Evolutionary conservation across 257 asterid species (phyloP).

Genomic region (Ilex aquifolium): DNA sequence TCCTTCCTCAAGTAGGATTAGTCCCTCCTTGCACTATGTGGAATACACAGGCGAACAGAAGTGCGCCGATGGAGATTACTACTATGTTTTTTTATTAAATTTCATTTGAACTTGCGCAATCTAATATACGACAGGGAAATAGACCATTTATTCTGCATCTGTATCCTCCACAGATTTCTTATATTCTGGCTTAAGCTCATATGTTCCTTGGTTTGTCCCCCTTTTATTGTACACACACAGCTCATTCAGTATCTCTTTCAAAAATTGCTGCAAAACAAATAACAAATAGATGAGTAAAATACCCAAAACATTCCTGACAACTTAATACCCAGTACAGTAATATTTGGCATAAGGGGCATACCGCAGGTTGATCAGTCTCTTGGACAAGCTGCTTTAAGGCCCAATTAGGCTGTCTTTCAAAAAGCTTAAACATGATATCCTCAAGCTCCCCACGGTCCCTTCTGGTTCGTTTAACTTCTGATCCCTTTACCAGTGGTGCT

Average conservation of each 20-base stretch:
- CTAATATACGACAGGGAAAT: constrained; percentile 21
- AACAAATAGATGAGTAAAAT: constrained; percentile 3
- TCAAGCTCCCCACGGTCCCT: constrained; percentile 90
- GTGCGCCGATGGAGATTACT: neutral
- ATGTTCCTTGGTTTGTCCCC: constrained; percentile 89
- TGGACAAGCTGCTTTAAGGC: constrained; percentile 87
- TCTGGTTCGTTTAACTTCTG: constrained; percentile 82
- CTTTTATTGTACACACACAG: constrained; percentile 85
- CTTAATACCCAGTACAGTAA: too few relatives aligned
- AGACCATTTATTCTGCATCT: constrained; percentile 49
- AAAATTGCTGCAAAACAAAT: constrained; percentile 60
- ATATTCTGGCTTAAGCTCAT: constrained; percentile 92
- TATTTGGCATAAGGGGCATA: constrained; percentile 18
- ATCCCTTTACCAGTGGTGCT: constrained; percentile 65
- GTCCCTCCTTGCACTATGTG: neutral
- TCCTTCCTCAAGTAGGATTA: neutral
- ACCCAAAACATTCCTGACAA: too few relatives aligned
- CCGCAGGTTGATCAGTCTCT: constrained; percentile 95
- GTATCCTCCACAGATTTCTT: constrained; percentile 81
- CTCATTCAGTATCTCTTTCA: constrained; percentile 86
- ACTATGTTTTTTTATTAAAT: neutral
- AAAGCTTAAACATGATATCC: constrained; percentile 93
- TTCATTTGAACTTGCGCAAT: constrained; percentile 13
- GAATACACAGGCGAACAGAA: neutral
- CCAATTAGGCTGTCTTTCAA: constrained; percentile 89